A percentile compares a stretch with the other conserved stretches of the same genome.
phyloP scores from a whole-genome alignment of 2,329 filamentous ascomycete species.

The Thelonectria rubi region DNA sequence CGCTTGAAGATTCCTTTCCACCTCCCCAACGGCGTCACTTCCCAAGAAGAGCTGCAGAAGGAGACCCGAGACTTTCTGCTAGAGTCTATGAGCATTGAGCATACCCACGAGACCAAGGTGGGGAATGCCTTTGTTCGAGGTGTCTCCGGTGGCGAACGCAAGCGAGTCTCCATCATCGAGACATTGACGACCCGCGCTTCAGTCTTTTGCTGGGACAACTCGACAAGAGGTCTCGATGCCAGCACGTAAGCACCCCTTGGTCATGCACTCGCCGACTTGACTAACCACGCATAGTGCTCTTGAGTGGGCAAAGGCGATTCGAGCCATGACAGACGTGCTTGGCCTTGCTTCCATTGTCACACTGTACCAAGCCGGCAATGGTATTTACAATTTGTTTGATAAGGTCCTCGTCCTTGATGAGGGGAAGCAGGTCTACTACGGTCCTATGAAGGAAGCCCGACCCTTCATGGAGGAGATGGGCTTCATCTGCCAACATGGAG shows the following conservation, averaged over 20 bases:
- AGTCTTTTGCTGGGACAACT: conserved; percentile 74
- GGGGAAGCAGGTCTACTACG: conserved; percentile 73
- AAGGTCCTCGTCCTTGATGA: conserved; percentile 75
- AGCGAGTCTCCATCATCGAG: conserved; percentile 75
- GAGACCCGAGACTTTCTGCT: conserved; percentile 64
- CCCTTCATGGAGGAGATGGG: conserved; percentile 73
- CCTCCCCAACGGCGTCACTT: conserved; percentile 54
- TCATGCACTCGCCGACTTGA: accelerated
- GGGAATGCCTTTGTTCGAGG: conserved; percentile 73
- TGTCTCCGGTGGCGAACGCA: conserved; percentile 74
- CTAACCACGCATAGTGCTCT: conserved; percentile 54
- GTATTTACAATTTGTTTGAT: conserved; percentile 75
- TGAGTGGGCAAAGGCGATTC: conserved; percentile 67
- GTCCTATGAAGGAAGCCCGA: conserved; percentile 64
- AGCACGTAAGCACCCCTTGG: conserved; percentile 55
- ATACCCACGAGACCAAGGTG: conserved; percentile 72
- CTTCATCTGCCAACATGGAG: conserved; percentile 68
- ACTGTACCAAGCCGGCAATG: conserved; percentile 75
- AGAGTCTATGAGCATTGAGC: conserved; percentile 64
- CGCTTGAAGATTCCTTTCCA: conserved; percentile 64
- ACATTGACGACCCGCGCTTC: conserved; percentile 65
- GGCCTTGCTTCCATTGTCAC: conserved; percentile 70
- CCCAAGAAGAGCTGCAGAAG: conserved; percentile 55
- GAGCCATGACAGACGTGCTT: conserved; percentile 70
- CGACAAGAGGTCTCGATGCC: conserved; percentile 71